Base-by-base conservation (phyloP, 179 eudicot species). In the Vitellaria paradoxa region DNA sequence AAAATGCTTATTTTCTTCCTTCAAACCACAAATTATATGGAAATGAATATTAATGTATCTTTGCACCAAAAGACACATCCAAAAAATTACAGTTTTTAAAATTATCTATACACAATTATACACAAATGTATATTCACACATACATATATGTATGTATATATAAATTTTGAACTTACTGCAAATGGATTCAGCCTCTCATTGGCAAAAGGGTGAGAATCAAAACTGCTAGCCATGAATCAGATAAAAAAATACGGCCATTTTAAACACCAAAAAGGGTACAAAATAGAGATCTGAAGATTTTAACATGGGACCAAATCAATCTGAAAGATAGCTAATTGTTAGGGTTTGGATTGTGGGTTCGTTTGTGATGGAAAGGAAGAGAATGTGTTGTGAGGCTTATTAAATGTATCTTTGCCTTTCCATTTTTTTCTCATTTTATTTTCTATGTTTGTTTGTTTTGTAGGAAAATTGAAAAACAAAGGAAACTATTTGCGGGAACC, bases 121-220 rank as follows among this genome's bases (percentile, higher is more conserved):
- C 53, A 20, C 23, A 61, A 26, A 26, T 37, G 68, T 8, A n/a
- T 30, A 30, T 1, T 30, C 37, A 2, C 37, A 30, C 1, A 30
- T 30, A 30, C 37, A 30, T 30, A 30, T 30, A 30, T 30, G n/a
- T n/a, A n/a, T n/a, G n/a, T n/a, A n/a, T n/a, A n/a, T 10, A 5
- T 12, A 67, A 7, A 26, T 45, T 4, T 6, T 0, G 70, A 59
- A 79, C 76, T 77, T 77, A 83, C 86, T 76, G 86, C 50, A 45
- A 83, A 83, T 18, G 85, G 85, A 47, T 83, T 83, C n/a, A 72
- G 80, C 72, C 74, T 75, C 7, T 73, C 85, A 20, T 83, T 83
- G n/a, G 59, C 83, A 47, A 80, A 83, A 17, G 85, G 85, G 23
- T 83, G 76, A 12, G 85, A 4, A 45, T 83, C 81, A 56, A 68